Evolutionary conservation across 352 stramenopile genomes (phyloP).

Genomic region (Phytophthora citrophthora): DNA sequence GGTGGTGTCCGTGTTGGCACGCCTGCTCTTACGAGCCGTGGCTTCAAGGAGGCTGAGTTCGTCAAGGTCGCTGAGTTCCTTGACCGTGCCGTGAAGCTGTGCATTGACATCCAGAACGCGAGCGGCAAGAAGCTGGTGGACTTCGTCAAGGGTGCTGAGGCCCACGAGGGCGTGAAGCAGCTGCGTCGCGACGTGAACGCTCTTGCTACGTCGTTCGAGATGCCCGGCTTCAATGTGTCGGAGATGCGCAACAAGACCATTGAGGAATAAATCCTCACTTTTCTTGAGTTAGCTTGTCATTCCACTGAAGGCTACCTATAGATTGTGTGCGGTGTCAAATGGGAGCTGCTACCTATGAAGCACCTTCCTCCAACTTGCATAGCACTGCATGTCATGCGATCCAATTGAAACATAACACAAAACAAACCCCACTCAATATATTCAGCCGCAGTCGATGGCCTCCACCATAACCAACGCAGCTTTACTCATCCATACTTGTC

Average conservation of each 20-base stretch:
- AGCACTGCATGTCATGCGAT: constrained; percentile 36
- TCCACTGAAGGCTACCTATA: constrained; percentile 38
- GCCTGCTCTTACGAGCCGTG: constrained; percentile 96
- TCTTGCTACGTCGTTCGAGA: constrained; percentile 95
- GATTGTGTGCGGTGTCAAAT: constrained; percentile 35
- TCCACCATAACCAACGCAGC: neutral
- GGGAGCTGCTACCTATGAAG: constrained; percentile 30
- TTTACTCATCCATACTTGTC: constrained; percentile 12
- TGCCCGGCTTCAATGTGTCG: constrained; percentile 95
- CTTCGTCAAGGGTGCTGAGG: constrained; percentile 90
- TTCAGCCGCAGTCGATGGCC: constrained; percentile 39
- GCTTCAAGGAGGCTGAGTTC: constrained; percentile 97
- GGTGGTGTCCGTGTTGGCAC: constrained; percentile 97
- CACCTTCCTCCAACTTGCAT: constrained; percentile 36
- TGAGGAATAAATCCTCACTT: constrained; percentile 49
- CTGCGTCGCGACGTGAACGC: constrained; percentile 92
- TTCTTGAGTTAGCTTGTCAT: constrained; percentile 19
- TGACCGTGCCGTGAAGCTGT: constrained; percentile 94
- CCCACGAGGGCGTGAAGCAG: constrained; percentile 88
- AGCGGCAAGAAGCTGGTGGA: constrained; percentile 94
- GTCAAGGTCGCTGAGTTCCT: constrained; percentile 96
- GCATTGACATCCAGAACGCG: constrained; percentile 92
- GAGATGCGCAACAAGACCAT: constrained; percentile 91
- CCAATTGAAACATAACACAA: constrained; percentile 24
- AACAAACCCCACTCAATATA: constrained; percentile 46